These are phyloP conservation scores for Inonotus hispidus DNA, from an alignment of 1,284 basidiomycete species.

Conservation along the genomic window DNA sequence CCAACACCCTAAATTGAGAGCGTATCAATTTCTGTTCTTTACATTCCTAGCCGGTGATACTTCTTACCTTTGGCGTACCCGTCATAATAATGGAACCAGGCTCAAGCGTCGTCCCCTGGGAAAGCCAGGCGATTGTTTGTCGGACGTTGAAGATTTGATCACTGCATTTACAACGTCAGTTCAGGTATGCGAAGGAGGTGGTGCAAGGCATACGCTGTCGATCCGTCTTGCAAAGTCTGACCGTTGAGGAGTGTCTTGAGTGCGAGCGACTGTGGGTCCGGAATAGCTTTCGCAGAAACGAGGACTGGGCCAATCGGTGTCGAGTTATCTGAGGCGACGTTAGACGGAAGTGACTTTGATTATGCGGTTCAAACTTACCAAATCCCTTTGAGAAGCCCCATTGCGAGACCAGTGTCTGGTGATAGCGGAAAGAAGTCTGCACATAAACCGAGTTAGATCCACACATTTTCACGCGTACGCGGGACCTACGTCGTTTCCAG, in stretches of 20 bases:
- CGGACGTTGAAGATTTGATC: conserved; percentile 71
- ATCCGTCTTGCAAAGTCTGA: conserved; percentile 65
- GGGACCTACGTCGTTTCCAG: conserved; percentile 65
- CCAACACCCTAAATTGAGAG: conserved; percentile 50
- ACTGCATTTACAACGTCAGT: conserved; percentile 31
- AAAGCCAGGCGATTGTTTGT: conserved; percentile 72
- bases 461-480: conserved; percentile 60
- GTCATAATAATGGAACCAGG: conserved; percentile 81
- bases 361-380: conserved; percentile 38
- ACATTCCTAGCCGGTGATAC: conserved; percentile 7
- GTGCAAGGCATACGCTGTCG: conserved; percentile 48
- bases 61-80: conserved; percentile 50
- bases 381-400: conserved; percentile 86
- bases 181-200: conserved; percentile 20
- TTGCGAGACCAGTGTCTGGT: conserved; percentile 70
- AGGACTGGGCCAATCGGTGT: conserved; percentile 75
- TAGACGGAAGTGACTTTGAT: neutral
- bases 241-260: conserved; percentile 71
- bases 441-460: conserved; percentile 22
- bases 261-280: conserved; percentile 64
- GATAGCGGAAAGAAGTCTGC: conserved; percentile 74
- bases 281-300: conserved; percentile 58
- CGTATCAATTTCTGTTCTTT: conserved; percentile 18
- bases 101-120: conserved; percentile 81
- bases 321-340: conserved; percentile 49